Evolutionary conservation across 257 asterid species (phyloP), one percentile per base, ranked within the genome.

Genomic region (Solanum sejunctum): DNA sequence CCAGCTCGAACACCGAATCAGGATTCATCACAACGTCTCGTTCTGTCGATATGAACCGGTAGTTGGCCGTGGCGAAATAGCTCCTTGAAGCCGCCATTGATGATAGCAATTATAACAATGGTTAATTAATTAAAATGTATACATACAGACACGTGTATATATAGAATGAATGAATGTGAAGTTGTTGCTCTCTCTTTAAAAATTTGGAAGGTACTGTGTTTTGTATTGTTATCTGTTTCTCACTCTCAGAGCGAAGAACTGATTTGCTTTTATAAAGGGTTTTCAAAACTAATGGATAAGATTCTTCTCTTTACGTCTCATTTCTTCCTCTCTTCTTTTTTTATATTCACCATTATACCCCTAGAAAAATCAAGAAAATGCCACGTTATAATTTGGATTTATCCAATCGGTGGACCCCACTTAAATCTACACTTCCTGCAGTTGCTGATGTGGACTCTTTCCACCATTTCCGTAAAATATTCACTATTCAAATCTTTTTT

Each of bases 41-140:
- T 12, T 83, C 78, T n/a, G 12, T 60, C 36, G 90, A 52, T 0
- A 87, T 63, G 47, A 85, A 87, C 0, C 83, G 78, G 66, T 77
- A 36, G 64, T 82, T 85, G 9, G 84, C 18, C 28, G 83, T 45
- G 3, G 86, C 10, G 60, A 85, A 87, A 60, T 85, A 87, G 54
- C 79, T 77, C 66, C 57, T 77, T 75, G 90, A 85, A 39, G 88
- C 71, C 10, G 88, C 86, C 89, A 87, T 87, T 56, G 56, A 52
- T 49, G 49, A 49, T 10, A 17, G 21, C 21, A 15, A 61, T 23
- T 45, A 16, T 63, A 26, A 81, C 11, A 58, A 52, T 1, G 23
- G 55, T 82, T 82, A 71, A 17, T 15, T 32, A 32, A 32, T 32
- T 36, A 36, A 36, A 36, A 28, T 83, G 28, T 83, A 28, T 13